A percentile compares a stretch with the other conserved stretches of the same genome.
These are phyloP conservation scores for Phytophthora megakarya DNA, from an alignment of 352 stramenopile genomes.

Conservation along the genomic window DNA sequence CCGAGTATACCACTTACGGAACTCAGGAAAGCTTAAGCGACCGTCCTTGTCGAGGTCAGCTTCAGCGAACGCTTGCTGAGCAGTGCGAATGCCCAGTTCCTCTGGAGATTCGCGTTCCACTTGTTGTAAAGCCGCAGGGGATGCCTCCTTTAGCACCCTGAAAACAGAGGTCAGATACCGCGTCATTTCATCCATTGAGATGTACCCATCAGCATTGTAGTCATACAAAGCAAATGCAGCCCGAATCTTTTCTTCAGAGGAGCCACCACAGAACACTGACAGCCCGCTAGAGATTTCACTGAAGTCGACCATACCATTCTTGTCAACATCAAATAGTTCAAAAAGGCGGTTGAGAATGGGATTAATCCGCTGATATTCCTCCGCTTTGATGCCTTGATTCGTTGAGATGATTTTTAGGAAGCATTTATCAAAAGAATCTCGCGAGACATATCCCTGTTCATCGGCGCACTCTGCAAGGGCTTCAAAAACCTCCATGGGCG, in stretches of 20 bases:
- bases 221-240: conserved; percentile 86
- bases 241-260: conserved; percentile 75
- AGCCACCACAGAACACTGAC: conserved; percentile 84
- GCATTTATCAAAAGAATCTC: conserved; percentile 74
- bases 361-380: conserved; percentile 70
- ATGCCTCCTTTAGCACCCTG: conserved; percentile 81
- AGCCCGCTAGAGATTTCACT: conserved; percentile 87
- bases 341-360: conserved; percentile 83
- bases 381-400: conserved; percentile 52
- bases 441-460: conserved; percentile 74
- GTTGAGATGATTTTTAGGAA: conserved; percentile 76
- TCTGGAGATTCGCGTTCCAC: conserved; percentile 61
- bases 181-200: conserved; percentile 87
- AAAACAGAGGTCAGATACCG: conserved; percentile 87
- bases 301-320: conserved; percentile 85
- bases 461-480: conserved; percentile 71
- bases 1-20: conserved; percentile 81
- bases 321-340: conserved; percentile 83
- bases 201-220: conserved; percentile 84
- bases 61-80: conserved; percentile 75
- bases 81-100: conserved; percentile 64
- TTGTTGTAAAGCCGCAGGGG: conserved; percentile 49
- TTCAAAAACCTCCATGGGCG: conserved; percentile 81
- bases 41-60: conserved; percentile 72
- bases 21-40: conserved; percentile 76